Conservation (phyloP, 805 yeast species). For the Suhomyces pyralidae region DNA sequence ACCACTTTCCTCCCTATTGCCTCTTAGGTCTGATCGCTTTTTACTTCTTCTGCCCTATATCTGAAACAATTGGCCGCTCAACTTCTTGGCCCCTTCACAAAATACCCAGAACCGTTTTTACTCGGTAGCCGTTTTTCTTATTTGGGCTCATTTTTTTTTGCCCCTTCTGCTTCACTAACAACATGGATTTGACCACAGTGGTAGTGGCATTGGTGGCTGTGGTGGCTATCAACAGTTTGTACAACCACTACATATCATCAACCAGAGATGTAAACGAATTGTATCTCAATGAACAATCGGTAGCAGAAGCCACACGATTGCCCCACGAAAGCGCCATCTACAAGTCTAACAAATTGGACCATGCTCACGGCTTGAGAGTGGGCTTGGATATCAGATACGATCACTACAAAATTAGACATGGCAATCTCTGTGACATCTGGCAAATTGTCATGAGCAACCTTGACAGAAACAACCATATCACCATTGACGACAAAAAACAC, state of each 20-base stretch:
- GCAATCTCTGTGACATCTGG: slow-evolving; percentile 75
- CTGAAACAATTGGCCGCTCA: not conserved
- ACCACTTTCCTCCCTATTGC: not conserved
- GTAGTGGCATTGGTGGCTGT: slow-evolving; percentile 19
- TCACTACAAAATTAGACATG: slow-evolving; percentile 67
- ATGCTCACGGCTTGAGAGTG: slow-evolving; percentile 60
- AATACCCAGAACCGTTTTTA: not conserved
- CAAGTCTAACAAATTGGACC: slow-evolving; percentile 71
- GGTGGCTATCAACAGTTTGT: slow-evolving; percentile 16
- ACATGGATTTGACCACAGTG: slow-evolving; percentile 4
- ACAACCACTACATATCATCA: slow-evolving; percentile 26
- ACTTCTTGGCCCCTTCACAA: not conserved
- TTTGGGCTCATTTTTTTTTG: not conserved
- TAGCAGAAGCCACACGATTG: slow-evolving; percentile 60
- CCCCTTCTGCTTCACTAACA: not conserved
- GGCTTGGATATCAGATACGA: slow-evolving; percentile 64
- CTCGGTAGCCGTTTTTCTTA: not conserved
- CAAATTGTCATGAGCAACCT: slow-evolving; percentile 40
- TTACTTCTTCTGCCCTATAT: not conserved
- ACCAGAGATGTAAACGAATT: slow-evolving; percentile 56
- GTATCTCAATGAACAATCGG: slow-evolving; percentile 62
- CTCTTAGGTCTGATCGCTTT: not conserved
- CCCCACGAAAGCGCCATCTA: slow-evolving; percentile 71
- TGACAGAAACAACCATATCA: slow-evolving; percentile 15
- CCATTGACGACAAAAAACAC: slow-evolving; percentile 18